Evolutionary conservation across 345 rosid species (phyloP), one percentile per base, ranked within the genome.

Genomic region (Clausena lansium): DNA sequence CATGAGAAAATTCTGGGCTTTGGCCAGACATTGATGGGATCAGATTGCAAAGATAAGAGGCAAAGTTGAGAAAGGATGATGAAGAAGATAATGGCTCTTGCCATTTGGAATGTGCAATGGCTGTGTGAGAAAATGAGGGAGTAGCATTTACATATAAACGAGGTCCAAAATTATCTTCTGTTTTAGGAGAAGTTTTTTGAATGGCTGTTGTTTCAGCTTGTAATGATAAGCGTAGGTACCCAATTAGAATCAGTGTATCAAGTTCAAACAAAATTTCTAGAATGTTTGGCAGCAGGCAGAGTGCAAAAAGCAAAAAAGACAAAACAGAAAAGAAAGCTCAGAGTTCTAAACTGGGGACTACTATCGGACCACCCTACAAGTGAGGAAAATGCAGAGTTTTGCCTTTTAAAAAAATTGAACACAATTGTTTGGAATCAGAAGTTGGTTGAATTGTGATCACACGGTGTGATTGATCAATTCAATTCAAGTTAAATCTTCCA

Each of bases 1-100:
- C 97, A 95, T 67, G 85, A 85, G n/a, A 90, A 27, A 25, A 9
- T 60, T 76, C 88, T 85, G 1, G 98, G 97, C 81, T 88, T 87
- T 9, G 98, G 98, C 98, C 97, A 94, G 45, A 91, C 81, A 67
- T 85, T 87, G 71, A 90, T 67, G 14, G 28, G 55, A 10, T 33
- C 62, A 20, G 81, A 77, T 41, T 77, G 57, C 7, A 45, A 73
- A 9, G 54, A 73, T 20, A 68, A 66, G 57, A 36, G 39, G 79
- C 39, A 76, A 6, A 76, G 24, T 17, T 73, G 15, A 11, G 58
- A 17, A 39, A 71, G 17, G 27, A 41, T 7, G 65, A 66, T 27
- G 60, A 78, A 13, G 54, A 69, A 27, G 27, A 41, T 13, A 11
- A 69, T 9, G 55, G 14, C 10, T 36, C 35, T 62, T 27, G 33